Evolutionary conservation across 2,329 filamentous ascomycete genomes (phyloP).

Genomic region (Hymenoscyphus fraxineus): DNA sequence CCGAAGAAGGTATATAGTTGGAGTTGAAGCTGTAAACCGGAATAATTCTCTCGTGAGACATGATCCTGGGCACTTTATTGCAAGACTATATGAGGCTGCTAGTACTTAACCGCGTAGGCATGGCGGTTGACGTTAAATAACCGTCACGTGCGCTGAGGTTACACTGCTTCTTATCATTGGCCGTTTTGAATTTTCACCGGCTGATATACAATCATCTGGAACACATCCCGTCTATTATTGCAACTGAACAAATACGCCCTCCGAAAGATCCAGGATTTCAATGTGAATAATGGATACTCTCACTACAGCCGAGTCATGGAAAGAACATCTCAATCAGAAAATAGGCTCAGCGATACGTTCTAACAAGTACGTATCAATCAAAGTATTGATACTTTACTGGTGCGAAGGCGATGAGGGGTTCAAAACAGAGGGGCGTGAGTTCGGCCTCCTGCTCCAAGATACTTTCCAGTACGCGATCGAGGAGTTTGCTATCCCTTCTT

Average conservation of each 20-base stretch:
- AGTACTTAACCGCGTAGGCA: background rate
- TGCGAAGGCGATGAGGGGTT: background rate
- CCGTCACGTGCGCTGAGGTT: background rate
- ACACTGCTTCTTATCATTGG: background rate
- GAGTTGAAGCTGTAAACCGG: background rate
- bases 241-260: too few relatives aligned
- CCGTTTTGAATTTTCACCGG: background rate
- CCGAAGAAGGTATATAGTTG: background rate
- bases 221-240: too few relatives aligned
- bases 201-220: too few relatives aligned
- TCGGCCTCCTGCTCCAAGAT: background rate
- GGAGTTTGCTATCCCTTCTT: background rate
- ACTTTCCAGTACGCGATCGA: background rate
- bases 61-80: background rate
- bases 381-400: constrained; percentile 3
- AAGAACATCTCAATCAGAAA: background rate
- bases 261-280: background rate
- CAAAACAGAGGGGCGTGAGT: background rate
- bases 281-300: background rate
- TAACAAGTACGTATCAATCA: background rate
- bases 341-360: background rate
- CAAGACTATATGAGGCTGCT: background rate
- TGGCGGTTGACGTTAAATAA: background rate
- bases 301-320: background rate
- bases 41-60: background rate